phyloP scores from a whole-genome alignment of 441 rosid genomes.

The Populus hybrid region DNA sequence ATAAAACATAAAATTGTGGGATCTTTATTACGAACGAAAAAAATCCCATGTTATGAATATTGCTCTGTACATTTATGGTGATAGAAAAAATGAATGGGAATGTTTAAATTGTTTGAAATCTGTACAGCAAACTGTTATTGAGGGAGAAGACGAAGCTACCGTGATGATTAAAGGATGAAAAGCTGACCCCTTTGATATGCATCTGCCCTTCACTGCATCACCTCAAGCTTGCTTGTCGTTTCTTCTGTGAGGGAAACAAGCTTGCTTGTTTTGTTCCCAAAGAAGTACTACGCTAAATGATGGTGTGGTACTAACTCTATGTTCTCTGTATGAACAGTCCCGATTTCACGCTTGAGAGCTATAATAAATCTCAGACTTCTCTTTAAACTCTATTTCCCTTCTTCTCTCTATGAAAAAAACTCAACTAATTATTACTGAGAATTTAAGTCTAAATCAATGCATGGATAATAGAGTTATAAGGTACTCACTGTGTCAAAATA shows the following conservation, averaged over 20 bases:
- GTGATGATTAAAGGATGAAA: neutral
- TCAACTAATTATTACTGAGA: neutral
- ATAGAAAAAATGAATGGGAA: no score
- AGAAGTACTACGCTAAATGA: conserved; percentile 11
- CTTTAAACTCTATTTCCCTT: neutral
- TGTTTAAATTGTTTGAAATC: neutral
- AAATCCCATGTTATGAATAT: neutral
- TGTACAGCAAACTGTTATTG: neutral
- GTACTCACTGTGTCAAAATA: conserved; percentile 49
- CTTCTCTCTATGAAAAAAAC: neutral
- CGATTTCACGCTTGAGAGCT: conserved; percentile 8
- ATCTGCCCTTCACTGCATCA: conserved; percentile 8
- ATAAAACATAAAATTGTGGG: no score
- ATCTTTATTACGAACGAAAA: neutral
- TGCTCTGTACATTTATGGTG: neutral
- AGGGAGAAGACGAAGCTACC: no score
- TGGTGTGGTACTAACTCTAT: conserved; percentile 25
- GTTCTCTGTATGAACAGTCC: conserved; percentile 23
- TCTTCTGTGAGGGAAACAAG: neutral
- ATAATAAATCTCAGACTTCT: neutral
- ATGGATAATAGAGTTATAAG: neutral
- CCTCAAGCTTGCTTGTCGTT: neutral
- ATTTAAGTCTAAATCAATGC: neutral
- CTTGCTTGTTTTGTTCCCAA: neutral
- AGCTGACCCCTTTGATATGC: neutral